Base-by-base conservation (phyloP, 495 filamentous ascomycete genomes). In the Parathielavia appendiculata region DNA sequence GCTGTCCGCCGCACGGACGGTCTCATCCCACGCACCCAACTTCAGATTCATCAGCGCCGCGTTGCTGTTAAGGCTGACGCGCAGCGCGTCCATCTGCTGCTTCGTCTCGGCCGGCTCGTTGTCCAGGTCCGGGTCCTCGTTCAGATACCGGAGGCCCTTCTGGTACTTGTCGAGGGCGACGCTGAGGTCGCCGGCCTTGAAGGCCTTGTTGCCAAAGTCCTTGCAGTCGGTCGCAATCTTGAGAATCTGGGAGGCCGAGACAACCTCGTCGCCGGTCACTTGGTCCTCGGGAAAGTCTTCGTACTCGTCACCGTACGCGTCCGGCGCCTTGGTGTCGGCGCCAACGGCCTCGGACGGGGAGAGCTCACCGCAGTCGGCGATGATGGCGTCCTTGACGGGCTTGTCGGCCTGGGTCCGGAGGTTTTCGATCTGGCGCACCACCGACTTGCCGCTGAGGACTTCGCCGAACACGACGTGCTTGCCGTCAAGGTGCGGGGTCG, bases 381-480 rank as follows among this genome's bases (percentile, higher is more conserved):
- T 91, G 36, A 81, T 82, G 50, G 84, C 88, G 51, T 90, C 87
- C 51, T 79, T 71, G 34, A 62, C 66, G 17, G 93, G 93, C 80
- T 92, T 92, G 81, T 99, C 93, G 64, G 71, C 76, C 61, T 86
- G 78, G 4, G 90, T 95, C n/a, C 73, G 70, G 66, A 92, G 73
- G 71, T 92, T 91, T 75, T 99, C 93, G 68, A 97, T 86, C 71
- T 92, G 86, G 46, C 93, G 86, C 23, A 97, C 82, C 23, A 97
- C 78, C 52, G 88, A 91, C 76, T 96, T 97, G 62, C 95, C 95
- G 38, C 83, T 86, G 63, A 96, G 79, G 44, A 99, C 92, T 74
- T 97, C 87, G 61, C 93, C 93, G 74, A 97, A 99, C 57, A 99
- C 93, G 56, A 99, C 93, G 75, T 99, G 93, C 78, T 97, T 99